Percentiles rank a stretch among this genome's conserved stretches.
Evolutionary conservation across 2,329 filamentous ascomycete genomes (phyloP).

Genomic region (Penicillium freii): DNA sequence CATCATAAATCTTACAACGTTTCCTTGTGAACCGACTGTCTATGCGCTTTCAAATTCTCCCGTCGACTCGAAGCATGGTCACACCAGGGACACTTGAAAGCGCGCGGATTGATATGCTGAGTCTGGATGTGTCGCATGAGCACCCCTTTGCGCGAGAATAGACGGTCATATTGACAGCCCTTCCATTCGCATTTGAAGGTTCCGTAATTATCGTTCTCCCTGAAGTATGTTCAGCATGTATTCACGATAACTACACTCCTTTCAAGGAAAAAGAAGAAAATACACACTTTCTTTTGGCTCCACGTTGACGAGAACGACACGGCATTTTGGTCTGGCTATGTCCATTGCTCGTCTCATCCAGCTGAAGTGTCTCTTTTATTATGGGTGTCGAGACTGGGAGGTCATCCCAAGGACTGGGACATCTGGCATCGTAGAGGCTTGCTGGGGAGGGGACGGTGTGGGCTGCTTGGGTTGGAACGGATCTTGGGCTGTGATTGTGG

Average conservation of each 20-base stretch:
- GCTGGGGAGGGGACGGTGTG: not conserved
- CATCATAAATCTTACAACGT: not conserved
- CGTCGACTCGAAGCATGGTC: constrained; percentile 1
- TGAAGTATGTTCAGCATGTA: not conserved
- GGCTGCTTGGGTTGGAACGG: not conserved
- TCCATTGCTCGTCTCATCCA: not conserved
- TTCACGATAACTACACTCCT: not conserved
- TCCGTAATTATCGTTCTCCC: not conserved
- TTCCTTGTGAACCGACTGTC: not conserved
- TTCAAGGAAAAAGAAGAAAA: not conserved
- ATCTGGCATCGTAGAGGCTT: not conserved
- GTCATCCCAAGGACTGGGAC: not conserved
- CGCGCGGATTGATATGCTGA: constrained; percentile 2
- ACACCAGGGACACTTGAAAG: constrained; percentile 5
- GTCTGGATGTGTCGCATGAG: constrained; percentile 9
- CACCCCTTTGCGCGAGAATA: constrained; percentile 6
- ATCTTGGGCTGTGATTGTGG: not conserved
- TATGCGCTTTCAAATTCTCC: constrained; percentile 9
- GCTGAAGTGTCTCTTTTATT: not conserved
- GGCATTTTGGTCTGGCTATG: not conserved
- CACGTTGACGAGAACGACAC: not conserved
- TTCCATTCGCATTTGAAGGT: constrained; percentile 1
- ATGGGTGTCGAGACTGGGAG: not conserved
- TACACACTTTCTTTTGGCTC: not conserved
- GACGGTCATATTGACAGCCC: constrained; percentile 4